phyloP scores from a whole-genome alignment of 1,284 basidiomycete genomes.

The Sphaerobolus stellatus region DNA sequence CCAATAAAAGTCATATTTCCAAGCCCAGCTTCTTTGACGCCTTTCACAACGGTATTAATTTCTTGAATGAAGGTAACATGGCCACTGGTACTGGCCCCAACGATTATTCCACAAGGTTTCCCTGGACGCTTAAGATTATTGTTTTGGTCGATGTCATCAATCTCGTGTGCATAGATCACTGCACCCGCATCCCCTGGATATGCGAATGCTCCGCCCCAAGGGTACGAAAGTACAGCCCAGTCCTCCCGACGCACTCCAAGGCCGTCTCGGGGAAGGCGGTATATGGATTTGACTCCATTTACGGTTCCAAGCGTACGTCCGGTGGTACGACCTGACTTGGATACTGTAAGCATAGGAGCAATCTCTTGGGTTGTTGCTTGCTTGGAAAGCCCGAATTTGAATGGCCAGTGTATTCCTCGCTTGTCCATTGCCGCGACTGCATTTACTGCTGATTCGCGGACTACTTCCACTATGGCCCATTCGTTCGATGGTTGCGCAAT shows the following conservation, averaged over 20 bases:
- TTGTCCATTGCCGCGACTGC: not conserved
- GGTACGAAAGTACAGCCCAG: not conserved
- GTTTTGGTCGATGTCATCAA: not conserved
- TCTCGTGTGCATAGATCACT: not conserved
- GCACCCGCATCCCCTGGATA: slow-evolving; percentile 8
- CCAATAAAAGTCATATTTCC: slow-evolving; percentile 5
- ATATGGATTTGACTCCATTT: slow-evolving; percentile 8
- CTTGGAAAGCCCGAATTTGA: not conserved
- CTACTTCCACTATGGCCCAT: slow-evolving; percentile 6
- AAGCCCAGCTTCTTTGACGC: not conserved
- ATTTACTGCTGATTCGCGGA: not conserved
- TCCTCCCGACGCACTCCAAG: slow-evolving; percentile 2
- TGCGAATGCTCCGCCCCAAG: not conserved
- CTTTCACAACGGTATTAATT: not conserved
- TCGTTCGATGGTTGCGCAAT: not conserved
- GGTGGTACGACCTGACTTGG: slow-evolving; percentile 5
- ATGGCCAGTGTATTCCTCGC: not conserved
- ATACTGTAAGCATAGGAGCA: not conserved
- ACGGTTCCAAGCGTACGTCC: not conserved
- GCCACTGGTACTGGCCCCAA: slow-evolving; percentile 3
- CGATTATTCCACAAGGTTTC: slow-evolving; percentile 4
- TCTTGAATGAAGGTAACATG: slow-evolving; percentile 10
- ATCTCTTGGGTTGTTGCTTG: not conserved
- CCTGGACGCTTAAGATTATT: not conserved
- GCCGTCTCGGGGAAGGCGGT: slow-evolving; percentile 6